A percentile compares a stretch with the other conserved stretches of the same genome.
Conservation (phyloP, 352 stramenopile species). For the Thraustochytrium striatum region DNA sequence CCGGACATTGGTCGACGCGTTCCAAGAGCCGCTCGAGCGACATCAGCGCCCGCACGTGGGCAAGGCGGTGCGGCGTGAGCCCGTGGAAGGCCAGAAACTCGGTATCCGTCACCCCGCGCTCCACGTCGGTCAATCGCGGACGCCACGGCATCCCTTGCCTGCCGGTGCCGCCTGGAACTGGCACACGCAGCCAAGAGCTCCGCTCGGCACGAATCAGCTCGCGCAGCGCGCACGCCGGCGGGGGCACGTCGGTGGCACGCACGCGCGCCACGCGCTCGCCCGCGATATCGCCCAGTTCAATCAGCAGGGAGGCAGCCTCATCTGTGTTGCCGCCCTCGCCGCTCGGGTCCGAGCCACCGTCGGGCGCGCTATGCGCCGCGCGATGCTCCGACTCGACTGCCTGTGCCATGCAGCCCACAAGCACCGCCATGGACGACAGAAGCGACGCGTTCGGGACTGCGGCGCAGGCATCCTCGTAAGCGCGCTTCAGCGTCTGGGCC, state of each 20-base stretch:
- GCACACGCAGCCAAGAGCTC: neutral
- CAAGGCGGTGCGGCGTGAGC: neutral
- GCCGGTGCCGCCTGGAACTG: neutral
- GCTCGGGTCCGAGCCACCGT: too few relatives aligned
- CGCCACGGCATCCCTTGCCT: constrained; percentile 20
- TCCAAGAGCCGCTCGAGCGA: neutral
- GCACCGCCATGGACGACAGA: neutral
- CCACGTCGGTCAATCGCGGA: neutral
- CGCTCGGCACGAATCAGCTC: neutral
- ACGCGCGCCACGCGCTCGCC: neutral
- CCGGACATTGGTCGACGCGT: neutral
- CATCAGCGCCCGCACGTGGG: neutral
- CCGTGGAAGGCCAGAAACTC: neutral
- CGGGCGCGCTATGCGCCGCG: neutral
- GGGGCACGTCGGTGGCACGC: too few relatives aligned
- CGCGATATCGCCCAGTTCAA: neutral
- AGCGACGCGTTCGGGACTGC: too few relatives aligned
- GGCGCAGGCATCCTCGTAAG: neutral
- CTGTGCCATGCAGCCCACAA: neutral
- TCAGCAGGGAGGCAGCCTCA: neutral
- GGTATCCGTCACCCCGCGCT: neutral
- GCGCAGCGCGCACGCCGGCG: neutral
- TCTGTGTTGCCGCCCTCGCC: neutral
- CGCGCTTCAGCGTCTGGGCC: neutral
- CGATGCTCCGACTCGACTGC: neutral